A percentile compares a stretch with the other conserved stretches of the same genome.
Evolutionary conservation across 2,329 filamentous ascomycete species (phyloP).

Genomic region (Aspergillus sp.): DNA sequence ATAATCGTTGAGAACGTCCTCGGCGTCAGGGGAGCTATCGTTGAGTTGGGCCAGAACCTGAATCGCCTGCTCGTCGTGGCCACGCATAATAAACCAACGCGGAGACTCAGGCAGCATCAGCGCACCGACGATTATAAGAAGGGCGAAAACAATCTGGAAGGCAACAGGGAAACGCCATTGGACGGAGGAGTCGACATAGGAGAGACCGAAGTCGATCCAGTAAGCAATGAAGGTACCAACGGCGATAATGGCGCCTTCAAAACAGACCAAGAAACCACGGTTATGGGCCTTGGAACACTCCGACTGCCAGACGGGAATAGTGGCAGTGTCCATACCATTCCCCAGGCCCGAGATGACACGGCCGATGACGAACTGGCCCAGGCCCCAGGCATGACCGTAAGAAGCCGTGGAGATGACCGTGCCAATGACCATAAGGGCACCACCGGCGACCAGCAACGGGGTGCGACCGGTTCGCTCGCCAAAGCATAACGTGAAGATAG

Average conservation of each 20-base stretch:
- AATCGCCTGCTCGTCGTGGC: conserved; percentile 47
- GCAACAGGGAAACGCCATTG: conserved; percentile 49
- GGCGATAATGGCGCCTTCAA: conserved; percentile 34
- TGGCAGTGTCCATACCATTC: conserved; percentile 39
- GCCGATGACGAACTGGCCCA: conserved; percentile 43
- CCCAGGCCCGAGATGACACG: conserved; percentile 40
- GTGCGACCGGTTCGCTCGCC: conserved; percentile 34
- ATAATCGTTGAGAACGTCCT: conserved; percentile 33
- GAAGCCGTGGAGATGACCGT: conserved; percentile 28
- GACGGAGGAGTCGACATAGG: conserved; percentile 29
- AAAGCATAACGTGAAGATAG: conserved; percentile 29
- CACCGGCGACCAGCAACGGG: conserved; percentile 53
- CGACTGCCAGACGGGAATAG: conserved; percentile 42
- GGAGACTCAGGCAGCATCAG: conserved; percentile 53
- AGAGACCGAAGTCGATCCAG: conserved; percentile 37
- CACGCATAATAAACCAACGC: conserved; percentile 54
- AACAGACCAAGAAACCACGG: conserved; percentile 34
- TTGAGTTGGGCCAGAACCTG: conserved; percentile 47
- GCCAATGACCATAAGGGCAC: conserved; percentile 47
- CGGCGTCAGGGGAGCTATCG: not conserved
- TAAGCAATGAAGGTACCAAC: conserved; percentile 34
- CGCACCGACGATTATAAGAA: conserved; percentile 21
- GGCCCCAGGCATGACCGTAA: conserved; percentile 24
- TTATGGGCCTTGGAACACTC: conserved; percentile 36
- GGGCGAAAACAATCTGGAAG: conserved; percentile 48